Base-by-base conservation (phyloP, 495 filamentous ascomycete genomes). In the Penicillium maclennaniae region DNA sequence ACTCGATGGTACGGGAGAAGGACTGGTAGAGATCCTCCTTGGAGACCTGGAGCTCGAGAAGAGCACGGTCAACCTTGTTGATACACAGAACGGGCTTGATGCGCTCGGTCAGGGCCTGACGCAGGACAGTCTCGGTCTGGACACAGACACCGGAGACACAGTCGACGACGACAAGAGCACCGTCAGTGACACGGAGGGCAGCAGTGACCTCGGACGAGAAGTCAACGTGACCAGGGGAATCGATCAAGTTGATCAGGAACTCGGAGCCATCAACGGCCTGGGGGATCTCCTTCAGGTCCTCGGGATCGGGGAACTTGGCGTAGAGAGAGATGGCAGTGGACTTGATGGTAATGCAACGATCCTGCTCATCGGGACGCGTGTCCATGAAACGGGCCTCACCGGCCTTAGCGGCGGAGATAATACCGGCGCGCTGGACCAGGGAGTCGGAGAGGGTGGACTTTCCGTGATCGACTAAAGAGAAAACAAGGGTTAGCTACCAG, bases 221-320 rank as follows among this genome's bases (percentile, higher is more conserved):
- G 79, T 99, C 93, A 75, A 99, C 93, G 91, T 99, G 93, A 81
- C 93, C 93, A 56, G 93, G 93, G 26, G 93, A 99, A 75, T 99
- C 93, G 78, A 99, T 99, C 83, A 99, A 81, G 85, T 99, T 99
- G 84, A 99, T 92, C 84, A 99, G 83, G 85, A 99, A 99, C 73
- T 97, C 90, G 73, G 82, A 79, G 75, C 95, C 92, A 52, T 90
- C 83, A 57, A 87, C 83, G 74, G 87, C 85, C 79, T 95, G 86
- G 62, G 88, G 85, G 58, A 97, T 88, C 69, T 99, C 93, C 84
- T 97, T 97, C 44, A 96, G 65, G 72, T 97, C 93, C 59, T 96
- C 93, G 45, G 82, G 79, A 59, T 87, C 85, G 46, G 80, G 74
- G 54, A 97, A 81, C 65, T 85, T 81, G 67, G 90, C 91, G 79